A percentile compares a stretch with the other conserved stretches of the same genome.
phyloP scores from a whole-genome alignment of 176 grass and related monocot species.

The Oropetium thomaeum region DNA sequence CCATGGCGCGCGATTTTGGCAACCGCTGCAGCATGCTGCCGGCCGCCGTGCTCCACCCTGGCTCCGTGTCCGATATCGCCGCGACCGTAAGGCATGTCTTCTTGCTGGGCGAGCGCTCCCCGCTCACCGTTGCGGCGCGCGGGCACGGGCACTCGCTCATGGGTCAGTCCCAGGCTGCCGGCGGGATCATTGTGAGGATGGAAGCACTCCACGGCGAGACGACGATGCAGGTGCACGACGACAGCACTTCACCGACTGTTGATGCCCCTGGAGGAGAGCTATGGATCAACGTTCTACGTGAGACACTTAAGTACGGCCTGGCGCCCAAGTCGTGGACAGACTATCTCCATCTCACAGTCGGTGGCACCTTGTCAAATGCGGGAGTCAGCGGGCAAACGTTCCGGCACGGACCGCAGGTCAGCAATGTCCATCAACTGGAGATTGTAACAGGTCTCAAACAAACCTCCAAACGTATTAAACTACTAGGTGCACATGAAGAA shows the following conservation, averaged over 20 bases:
- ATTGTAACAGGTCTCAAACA: slow-evolving; percentile 79
- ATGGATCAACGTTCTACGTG: slow-evolving; percentile 84
- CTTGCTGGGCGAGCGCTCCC: slow-evolving; percentile 32
- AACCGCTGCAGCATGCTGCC: slow-evolving; percentile 61
- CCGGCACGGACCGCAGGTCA: slow-evolving; percentile 83
- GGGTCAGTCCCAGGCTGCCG: slow-evolving; percentile 70
- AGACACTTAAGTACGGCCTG: slow-evolving; percentile 70
- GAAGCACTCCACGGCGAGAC: slow-evolving; percentile 42
- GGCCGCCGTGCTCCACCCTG: slow-evolving; percentile 59
- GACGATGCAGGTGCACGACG: slow-evolving; percentile 28
- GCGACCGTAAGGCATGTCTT: slow-evolving; percentile 49
- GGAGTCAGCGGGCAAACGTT: slow-evolving; percentile 92
- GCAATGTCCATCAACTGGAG: slow-evolving; percentile 88
- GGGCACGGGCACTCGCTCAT: slow-evolving; percentile 85
- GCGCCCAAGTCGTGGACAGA: slow-evolving; percentile 93
- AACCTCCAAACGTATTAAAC: slow-evolving; percentile 5
- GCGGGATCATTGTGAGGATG: slow-evolving; percentile 74
- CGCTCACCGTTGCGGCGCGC: slow-evolving; percentile 71
- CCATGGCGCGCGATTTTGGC: slow-evolving; percentile 66
- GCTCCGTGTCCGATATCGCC: slow-evolving; percentile 59
- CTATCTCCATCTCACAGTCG: slow-evolving; percentile 86
- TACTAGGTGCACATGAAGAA: neutral
- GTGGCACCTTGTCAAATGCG: slow-evolving; percentile 78
- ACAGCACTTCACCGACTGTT: slow-evolving; percentile 28
- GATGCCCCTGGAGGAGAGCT: slow-evolving; percentile 72